These are phyloP conservation scores for Craterostigma plantagineum DNA, from an alignment of 257 asterid species.

Conservation along the genomic window DNA sequence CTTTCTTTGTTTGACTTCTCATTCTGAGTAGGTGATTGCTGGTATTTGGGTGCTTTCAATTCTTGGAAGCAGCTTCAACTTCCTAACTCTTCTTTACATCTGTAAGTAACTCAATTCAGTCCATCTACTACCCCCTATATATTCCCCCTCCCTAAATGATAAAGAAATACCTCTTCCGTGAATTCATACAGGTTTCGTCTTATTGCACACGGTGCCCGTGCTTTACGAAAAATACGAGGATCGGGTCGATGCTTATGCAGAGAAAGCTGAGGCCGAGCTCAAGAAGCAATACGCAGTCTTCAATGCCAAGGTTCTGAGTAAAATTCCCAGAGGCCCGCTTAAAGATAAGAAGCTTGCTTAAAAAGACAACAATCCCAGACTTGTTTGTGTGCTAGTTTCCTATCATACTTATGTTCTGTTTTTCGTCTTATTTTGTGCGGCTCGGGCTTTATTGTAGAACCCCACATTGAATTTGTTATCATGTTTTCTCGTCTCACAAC, in stretches of 20 bases:
- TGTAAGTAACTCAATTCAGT: neutral
- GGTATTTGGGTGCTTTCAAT: constrained; percentile 1
- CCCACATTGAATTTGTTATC: no score
- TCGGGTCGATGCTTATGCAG: neutral
- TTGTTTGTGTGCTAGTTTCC: no score
- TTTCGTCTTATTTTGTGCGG: no score
- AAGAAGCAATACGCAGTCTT: constrained; percentile 1
- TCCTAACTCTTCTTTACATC: neutral
- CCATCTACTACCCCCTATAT: neutral
- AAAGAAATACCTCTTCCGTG: neutral
- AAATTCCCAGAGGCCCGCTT: neutral
- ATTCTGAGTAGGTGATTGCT: no score
- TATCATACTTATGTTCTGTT: no score
- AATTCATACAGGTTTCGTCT: neutral
- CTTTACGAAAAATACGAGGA: neutral
- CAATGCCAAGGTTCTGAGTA: neutral
- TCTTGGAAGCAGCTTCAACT: neutral
- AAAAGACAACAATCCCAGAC: no score
- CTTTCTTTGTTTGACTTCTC: no score
- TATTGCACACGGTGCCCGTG: constrained; percentile 1
- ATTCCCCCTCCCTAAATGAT: neutral
- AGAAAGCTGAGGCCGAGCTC: constrained; percentile 2
- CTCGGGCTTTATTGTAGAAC: no score
- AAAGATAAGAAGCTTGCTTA: neutral
- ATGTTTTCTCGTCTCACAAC: no score